phyloP scores from a whole-genome alignment of 2,329 filamentous ascomycete species.

The Beauveria rudraprayagi region DNA sequence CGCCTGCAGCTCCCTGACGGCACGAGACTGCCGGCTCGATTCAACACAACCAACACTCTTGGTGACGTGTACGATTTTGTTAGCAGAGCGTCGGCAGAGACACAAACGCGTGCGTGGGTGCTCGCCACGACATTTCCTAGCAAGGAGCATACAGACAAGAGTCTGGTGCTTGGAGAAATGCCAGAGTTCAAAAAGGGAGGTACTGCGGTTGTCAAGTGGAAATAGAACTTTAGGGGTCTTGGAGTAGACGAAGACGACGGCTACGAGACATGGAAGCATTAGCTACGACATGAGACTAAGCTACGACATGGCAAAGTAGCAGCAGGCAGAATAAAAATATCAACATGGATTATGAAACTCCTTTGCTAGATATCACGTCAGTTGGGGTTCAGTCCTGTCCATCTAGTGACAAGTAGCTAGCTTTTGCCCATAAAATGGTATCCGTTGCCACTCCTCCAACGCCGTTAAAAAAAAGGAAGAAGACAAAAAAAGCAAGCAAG shows the following conservation, averaged over 20 bases:
- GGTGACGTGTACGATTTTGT: constrained; percentile 73
- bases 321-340: background rate
- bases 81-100: constrained; percentile 50
- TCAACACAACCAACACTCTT: constrained; percentile 72
- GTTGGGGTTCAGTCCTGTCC: background rate
- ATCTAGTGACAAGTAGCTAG: background rate
- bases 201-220: constrained; percentile 56
- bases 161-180: constrained; percentile 49
- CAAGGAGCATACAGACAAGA: constrained; percentile 68
- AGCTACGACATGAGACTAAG: too few relatives aligned
- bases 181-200: constrained; percentile 59
- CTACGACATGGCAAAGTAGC: background rate
- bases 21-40: constrained; percentile 67
- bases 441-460: constrained; percentile 1
- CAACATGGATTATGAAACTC: background rate
- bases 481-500: background rate
- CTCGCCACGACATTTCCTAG: constrained; percentile 77
- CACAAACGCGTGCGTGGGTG: constrained; percentile 55
- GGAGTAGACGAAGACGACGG: background rate
- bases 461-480: background rate
- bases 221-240: constrained; percentile 16
- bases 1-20: constrained; percentile 75
- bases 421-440: constrained; percentile 8
- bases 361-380: background rate
- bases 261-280: background rate